Evolutionary conservation across 2,329 filamentous ascomycete species (phyloP), one percentile per base, ranked within the genome.

Genomic region (Sporothrix pallida): DNA sequence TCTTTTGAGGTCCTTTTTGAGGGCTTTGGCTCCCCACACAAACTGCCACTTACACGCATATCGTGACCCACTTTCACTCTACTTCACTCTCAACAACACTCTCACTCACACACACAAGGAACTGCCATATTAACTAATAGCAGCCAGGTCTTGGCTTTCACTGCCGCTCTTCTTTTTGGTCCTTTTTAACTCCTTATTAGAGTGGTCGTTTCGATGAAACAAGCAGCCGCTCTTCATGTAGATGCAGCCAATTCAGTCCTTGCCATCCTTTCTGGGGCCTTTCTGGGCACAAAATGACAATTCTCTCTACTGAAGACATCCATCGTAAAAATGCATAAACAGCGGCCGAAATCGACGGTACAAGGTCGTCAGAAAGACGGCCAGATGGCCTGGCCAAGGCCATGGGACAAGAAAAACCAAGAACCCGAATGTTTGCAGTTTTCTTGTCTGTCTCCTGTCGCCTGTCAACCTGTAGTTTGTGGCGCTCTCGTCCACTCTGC

Each of bases 181-280:
- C 23, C 3, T 26, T 26, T 26, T 26, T 26, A 26, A 26, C 23
- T 26, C 65, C 23, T 68, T 26, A 23, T 15, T 37, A 37, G 31
- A 37, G 31, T 37, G 37, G 65, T 67, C 3, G 20, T 50, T 67
- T 52, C 65, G 20, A n/a, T 68, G 63, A 68, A 68, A 31, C 63
- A 68, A 46, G 31, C 44, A 13, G 20, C 15, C 44, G 26, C 44
- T 68, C 42, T 20, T 68, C 46, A 31, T 20, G 20, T 52, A 20
- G 26, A 50, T n/a, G 26, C 46, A 31, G 20, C 6, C 48, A 17
- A 17, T 52, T 17, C 1, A 56, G 3, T 56, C 31, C 31, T 37
- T 37, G 31, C 31, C 31, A 37, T 37, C 4, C 5, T 37, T 37
- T 37, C 31, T 37, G 31, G 31, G 31, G 31, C 31, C 31, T 20